Evolutionary conservation across 2,329 filamentous ascomycete species (phyloP), one percentile per base, ranked within the genome.

Genomic region (Nemania bipapillata): DNA sequence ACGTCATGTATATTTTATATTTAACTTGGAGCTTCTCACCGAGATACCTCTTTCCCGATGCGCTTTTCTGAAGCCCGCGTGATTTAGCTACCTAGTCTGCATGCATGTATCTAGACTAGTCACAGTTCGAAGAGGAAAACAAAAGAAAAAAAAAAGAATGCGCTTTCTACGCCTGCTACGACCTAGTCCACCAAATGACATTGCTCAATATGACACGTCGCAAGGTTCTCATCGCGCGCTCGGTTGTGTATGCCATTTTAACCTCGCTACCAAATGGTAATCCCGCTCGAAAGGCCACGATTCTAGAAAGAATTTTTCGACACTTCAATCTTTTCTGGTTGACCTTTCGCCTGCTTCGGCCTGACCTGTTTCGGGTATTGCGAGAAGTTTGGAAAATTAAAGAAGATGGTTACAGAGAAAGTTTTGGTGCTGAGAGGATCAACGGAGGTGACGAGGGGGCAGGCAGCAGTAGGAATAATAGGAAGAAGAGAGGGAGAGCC

Each of bases 341-440:
- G 35, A 74, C 72, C 22, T 77, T 78, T 49, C 72, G 73, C 30
- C 69, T 77, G 9, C 72, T 77, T 24, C 75, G 70, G 6, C 64
- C 70, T 1, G 77, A 78, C 20, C 59, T 90, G 72, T 89, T 90
- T 76, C 82, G 83, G 0, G 71, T 72, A 17, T 63, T 78, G 32
- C 75, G 74, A 7, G 69, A 68, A 5, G 78, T 81, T 20, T 90
- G 88, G 87, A 67, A 80, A 4, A 83, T 89, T 37, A 78, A 84
- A 26, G 85, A 88, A 66, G 80, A 84, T 11, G 84, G 85, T 24
- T 90, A 89, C 70, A 80, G 78, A 12, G 81, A 82, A 30, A 87
- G 84, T 70, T 90, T 90, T 73, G 79, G 80, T 4, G 79, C 80
- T 24, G 71, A 70, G 53, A 72, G 79, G 77, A 63, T 80, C 80